These are phyloP conservation scores for Suillus discolor DNA, from an alignment of 768 basidiomycete genomes.

Conservation along the genomic window DNA sequence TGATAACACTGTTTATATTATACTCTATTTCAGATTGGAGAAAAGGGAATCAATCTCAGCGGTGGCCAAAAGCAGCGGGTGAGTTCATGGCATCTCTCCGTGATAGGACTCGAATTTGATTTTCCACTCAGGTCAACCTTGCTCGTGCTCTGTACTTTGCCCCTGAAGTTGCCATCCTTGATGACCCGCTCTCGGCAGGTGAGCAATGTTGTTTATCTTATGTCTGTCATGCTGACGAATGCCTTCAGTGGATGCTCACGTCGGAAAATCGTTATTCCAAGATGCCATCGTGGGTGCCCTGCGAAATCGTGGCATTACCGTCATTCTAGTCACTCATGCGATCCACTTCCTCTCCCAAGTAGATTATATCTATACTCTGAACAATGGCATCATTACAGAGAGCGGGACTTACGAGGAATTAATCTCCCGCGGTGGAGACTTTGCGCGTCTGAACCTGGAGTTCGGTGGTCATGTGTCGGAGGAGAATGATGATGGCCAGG, in stretches of 20 bases:
- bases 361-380: constrained; percentile 52
- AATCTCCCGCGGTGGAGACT: constrained; percentile 49
- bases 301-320: constrained; percentile 47
- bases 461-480: constrained; percentile 54
- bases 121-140: constrained; percentile 54
- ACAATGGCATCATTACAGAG: constrained; percentile 47
- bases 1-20: neutral
- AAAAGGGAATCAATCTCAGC: constrained; percentile 67
- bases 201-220: constrained; percentile 13
- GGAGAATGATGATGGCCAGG: constrained; percentile 33
- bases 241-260: constrained; percentile 69
- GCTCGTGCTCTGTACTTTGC: constrained; percentile 69
- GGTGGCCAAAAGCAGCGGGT: constrained; percentile 70
- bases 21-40: constrained; percentile 52
- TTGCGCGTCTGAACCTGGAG: constrained; percentile 59
- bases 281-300: constrained; percentile 58
- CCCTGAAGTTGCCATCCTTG: constrained; percentile 63
- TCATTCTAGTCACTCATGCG: constrained; percentile 58
- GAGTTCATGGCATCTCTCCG: constrained; percentile 13
- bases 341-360: constrained; percentile 54
- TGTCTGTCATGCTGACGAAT: neutral
- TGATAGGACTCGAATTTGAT: neutral
- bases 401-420: constrained; percentile 57
- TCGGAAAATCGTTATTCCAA: constrained; percentile 68
- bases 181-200: constrained; percentile 70